Percentiles rank a stretch among this genome's conserved stretches.
phyloP scores from a whole-genome alignment of 1,284 basidiomycete species.

The Microbotryum violaceum region DNA sequence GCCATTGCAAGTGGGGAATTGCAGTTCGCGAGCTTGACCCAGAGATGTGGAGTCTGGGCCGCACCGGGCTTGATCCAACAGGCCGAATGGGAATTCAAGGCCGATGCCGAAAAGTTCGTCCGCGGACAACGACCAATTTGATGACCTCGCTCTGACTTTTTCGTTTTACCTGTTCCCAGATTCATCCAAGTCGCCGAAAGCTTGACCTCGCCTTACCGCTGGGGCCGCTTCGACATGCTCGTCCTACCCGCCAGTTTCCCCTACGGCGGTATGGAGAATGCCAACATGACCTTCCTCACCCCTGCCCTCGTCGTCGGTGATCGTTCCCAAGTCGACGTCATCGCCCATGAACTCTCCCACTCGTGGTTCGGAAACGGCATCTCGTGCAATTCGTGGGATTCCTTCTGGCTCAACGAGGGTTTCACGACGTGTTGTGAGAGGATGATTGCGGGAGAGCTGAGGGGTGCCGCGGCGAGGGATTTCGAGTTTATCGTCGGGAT shows the following conservation, averaged over 20 bases:
- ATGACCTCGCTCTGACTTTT: background rate
- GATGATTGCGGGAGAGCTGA: conserved; percentile 63
- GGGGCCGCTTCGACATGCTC: conserved; percentile 83
- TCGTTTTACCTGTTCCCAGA: conserved; percentile 41
- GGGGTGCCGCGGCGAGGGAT: conserved; percentile 70
- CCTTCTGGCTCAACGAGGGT: conserved; percentile 84
- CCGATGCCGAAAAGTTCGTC: conserved; percentile 63
- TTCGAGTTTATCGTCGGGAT: conserved; percentile 71
- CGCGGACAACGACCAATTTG: background rate
- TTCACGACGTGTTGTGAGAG: conserved; percentile 91
- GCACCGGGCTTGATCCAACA: conserved; percentile 74
- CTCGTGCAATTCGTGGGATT: conserved; percentile 41
- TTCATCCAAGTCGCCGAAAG: conserved; percentile 70
- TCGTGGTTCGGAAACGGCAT: conserved; percentile 46
- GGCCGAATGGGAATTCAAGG: conserved; percentile 79
- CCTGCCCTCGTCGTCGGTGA: conserved; percentile 57
- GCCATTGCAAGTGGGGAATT: conserved; percentile 81
- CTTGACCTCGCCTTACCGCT: conserved; percentile 64
- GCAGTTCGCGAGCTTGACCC: conserved; percentile 32
- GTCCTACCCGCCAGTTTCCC: conserved; percentile 93
- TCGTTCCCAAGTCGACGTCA: conserved; percentile 74
- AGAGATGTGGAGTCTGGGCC: conserved; percentile 69
- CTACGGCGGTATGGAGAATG: conserved; percentile 62
- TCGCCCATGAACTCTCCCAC: conserved; percentile 50
- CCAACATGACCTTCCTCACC: conserved; percentile 77